Percentiles rank a stretch among this genome's conserved stretches.
Conservation (phyloP, 164 flowering plant genomes). For the Paratinospora sagittata region DNA sequence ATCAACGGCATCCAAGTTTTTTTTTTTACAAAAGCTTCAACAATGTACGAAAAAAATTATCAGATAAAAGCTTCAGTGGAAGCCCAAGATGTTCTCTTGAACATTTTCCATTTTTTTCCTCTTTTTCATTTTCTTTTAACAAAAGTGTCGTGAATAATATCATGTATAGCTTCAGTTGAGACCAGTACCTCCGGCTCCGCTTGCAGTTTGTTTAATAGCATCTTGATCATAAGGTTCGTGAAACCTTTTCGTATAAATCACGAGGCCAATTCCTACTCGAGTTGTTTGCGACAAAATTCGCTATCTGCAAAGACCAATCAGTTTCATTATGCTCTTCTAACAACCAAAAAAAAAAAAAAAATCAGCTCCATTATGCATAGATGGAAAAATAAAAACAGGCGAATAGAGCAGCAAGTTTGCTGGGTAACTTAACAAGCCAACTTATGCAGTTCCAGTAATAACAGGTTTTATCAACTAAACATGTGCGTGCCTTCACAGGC, state of each 20-base stretch:
- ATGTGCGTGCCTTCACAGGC: neutral
- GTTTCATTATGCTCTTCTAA: no score
- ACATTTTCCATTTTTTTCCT: neutral
- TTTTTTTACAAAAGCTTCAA: neutral
- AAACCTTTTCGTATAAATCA: slow-evolving; percentile 81
- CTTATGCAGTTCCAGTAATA: neutral
- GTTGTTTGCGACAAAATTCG: slow-evolving; percentile 75
- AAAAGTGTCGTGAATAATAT: neutral
- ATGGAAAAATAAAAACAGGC: neutral
- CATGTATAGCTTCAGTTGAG: neutral
- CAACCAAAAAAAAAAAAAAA: no score
- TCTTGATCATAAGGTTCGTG: slow-evolving; percentile 45
- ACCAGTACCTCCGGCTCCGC: neutral
- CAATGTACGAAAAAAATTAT: neutral
- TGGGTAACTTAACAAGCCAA: neutral
- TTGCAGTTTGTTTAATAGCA: neutral
- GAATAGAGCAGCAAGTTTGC: neutral
- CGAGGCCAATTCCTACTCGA: slow-evolving; percentile 77
- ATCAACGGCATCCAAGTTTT: neutral
- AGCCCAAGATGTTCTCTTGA: no score
- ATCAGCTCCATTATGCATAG: neutral
- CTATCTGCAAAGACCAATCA: slow-evolving; percentile 54
- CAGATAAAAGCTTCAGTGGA: no score
- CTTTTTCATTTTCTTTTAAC: neutral
- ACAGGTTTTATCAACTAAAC: neutral